phyloP scores from a whole-genome alignment of 1,139 yeast species.

The Insectozyma bohioensis region DNA sequence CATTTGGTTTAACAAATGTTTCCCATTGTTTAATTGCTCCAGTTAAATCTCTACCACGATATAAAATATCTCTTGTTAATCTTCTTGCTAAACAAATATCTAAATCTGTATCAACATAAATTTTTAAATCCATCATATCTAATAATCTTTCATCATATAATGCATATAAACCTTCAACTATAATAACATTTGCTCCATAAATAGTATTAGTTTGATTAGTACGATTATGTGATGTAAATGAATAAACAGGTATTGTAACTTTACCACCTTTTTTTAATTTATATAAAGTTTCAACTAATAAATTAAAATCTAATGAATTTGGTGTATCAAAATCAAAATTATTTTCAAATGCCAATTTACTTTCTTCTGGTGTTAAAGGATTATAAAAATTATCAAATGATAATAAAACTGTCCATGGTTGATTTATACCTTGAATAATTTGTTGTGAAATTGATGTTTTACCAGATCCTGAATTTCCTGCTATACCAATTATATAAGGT shows the following conservation, averaged over 20 bases:
- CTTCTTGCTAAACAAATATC: slow-evolving; percentile 91
- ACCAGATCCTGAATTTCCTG: slow-evolving; percentile 95
- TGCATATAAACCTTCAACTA: slow-evolving; percentile 89
- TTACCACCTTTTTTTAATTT: slow-evolving; percentile 57
- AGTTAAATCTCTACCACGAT: slow-evolving; percentile 78
- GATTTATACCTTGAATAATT: slow-evolving; percentile 75
- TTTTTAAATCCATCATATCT: slow-evolving; percentile 78
- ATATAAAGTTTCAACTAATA: slow-evolving; percentile 60
- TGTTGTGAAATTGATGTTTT: slow-evolving; percentile 89
- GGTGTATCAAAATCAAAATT: slow-evolving; percentile 90
- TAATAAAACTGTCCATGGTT: slow-evolving; percentile 94
- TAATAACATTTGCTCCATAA: slow-evolving; percentile 94
- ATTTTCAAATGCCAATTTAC: slow-evolving; percentile 58
- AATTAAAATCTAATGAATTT: slow-evolving; percentile 73
- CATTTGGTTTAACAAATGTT: slow-evolving; percentile 86
- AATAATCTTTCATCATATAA: slow-evolving; percentile 68
- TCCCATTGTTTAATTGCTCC: slow-evolving; percentile 92
- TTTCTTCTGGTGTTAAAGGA: slow-evolving; percentile 63
- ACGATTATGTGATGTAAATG: slow-evolving; percentile 73
- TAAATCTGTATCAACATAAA: slow-evolving; percentile 90
- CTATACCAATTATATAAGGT: slow-evolving; percentile 92
- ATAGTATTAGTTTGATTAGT: slow-evolving; percentile 68
- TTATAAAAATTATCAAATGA: slow-evolving; percentile 90
- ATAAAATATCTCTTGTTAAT: slow-evolving; percentile 78
- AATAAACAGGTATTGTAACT: slow-evolving; percentile 82